Evolutionary conservation across 768 basidiomycete genomes (phyloP), one percentile per base, ranked within the genome.

Genomic region (Floccularia luteovirens): DNA sequence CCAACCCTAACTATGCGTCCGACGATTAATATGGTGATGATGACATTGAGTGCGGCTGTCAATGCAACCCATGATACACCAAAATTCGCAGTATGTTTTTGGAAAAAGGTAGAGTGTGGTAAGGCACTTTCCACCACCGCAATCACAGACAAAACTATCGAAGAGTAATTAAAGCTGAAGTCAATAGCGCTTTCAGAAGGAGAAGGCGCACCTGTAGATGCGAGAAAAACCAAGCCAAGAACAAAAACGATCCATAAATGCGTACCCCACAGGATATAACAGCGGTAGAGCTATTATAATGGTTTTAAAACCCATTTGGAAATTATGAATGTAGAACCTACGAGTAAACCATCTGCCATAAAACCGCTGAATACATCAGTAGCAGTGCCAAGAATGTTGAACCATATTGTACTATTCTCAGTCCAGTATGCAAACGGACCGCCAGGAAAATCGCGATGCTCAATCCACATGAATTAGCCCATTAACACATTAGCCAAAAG

Each of bases 381-480:
- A 14, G 51, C 46, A 8, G 53, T 48, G 7, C 62, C 57, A 14
- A 60, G 34, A 6, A 56, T 58, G 24, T 58, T 48, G 35, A 50
- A 57, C 61, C 65, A 63, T 1, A 43, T 45, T 0, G 58, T 50
- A 3, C 36, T 24, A 40, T 58, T 37, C 7, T 20, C 22, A 13
- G 23, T 46, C 36, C 57, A 52, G 35, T 59, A 67, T 21, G 52
- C 62, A 1, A 51, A 45, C 4, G 49, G 50, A 2, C 66, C 66
- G 0, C 65, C 66, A 1, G 58, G 57, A 20, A 40, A 51, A n/a
- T 44, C 31, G 1, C 43, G 35, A 16, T 60, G 27, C 3, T 42
- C 48, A n/a, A 67, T 43, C 67, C 66, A 68, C 56, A 63, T 57
- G 27, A 52, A 50, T 38, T 64, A 51, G 1, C 58, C 58, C 13